A percentile compares a stretch with the other conserved stretches of the same genome.
phyloP scores from a whole-genome alignment of 768 basidiomycete species.

The Lactarius sp. region DNA sequence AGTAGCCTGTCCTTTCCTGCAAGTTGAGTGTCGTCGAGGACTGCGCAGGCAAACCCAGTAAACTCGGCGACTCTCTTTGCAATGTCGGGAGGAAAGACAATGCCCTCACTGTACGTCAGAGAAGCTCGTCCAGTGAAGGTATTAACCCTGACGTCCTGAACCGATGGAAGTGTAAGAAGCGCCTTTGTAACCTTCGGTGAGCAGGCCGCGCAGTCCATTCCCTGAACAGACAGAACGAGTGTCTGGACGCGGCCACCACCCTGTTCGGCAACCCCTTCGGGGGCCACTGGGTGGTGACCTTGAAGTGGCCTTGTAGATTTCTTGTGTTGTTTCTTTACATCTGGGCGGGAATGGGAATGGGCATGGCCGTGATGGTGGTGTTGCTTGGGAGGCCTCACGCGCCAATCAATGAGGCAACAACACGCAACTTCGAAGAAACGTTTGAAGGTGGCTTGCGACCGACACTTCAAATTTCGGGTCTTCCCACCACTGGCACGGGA shows the following conservation, averaged over 20 bases:
- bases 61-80: conserved; percentile 10
- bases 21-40: not conserved
- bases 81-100: conserved; percentile 13
- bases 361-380: not conserved
- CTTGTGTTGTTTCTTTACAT: not conserved
- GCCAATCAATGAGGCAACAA: conserved; percentile 21
- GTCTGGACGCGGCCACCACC: conserved; percentile 1
- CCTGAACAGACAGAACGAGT: conserved; percentile 11
- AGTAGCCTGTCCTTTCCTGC: conserved; percentile 14
- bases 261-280: conserved; percentile 1
- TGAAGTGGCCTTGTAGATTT: not conserved
- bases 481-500: not conserved
- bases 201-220: conserved; percentile 25
- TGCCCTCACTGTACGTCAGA: conserved; percentile 18
- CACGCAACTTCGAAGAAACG: conserved; percentile 19
- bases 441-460: conserved; percentile 3
- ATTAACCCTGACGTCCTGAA: conserved; percentile 21
- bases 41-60: conserved; percentile 17
- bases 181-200: conserved; percentile 9
- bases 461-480: not conserved
- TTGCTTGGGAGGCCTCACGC: not conserved
- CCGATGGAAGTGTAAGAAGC: conserved; percentile 19
- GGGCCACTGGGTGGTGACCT: not conserved
- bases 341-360: not conserved
- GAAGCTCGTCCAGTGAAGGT: conserved; percentile 16